phyloP scores from a whole-genome alignment of 345 rosid species.

The Linum trigynum region DNA sequence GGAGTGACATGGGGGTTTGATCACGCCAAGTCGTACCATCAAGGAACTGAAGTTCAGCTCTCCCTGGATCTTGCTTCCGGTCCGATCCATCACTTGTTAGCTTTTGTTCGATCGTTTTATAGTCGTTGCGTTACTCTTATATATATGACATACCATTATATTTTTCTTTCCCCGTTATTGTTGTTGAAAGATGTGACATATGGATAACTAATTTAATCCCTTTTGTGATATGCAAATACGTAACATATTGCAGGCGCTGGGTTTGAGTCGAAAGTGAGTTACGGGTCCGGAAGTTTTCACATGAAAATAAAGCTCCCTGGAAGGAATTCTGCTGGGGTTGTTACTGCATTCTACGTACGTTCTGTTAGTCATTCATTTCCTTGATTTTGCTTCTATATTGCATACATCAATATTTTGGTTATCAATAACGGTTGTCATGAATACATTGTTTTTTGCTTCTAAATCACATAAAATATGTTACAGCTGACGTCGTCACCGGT shows the following conservation, averaged over 20 bases:
- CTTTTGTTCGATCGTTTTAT: background rate
- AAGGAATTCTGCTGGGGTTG: conserved; percentile 14
- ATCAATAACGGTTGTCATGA: too few species aligned
- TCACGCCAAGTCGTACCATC: conserved; percentile 17
- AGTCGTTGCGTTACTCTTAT: too few species aligned
- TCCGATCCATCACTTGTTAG: background rate
- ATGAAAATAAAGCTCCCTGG: conserved; percentile 9
- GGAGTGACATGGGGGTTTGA: conserved; percentile 36
- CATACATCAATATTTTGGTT: too few species aligned
- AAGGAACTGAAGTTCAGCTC: conserved; percentile 36
- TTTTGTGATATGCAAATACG: background rate
- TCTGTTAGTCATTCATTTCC: too few species aligned
- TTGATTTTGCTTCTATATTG: too few species aligned
- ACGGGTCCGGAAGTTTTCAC: conserved; percentile 16
- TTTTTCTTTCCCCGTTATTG: too few species aligned
- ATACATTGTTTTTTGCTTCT: background rate
- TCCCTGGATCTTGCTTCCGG: conserved; percentile 46
- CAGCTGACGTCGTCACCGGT: conserved; percentile 5
- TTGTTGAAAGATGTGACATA: too few species aligned
- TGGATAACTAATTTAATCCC: too few species aligned
- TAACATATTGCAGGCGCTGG: conserved; percentile 6
- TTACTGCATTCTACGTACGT: conserved; percentile 15
- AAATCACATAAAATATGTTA: too few species aligned
- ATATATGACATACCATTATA: too few species aligned
- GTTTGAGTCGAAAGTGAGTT: conserved; percentile 4